phyloP scores from a whole-genome alignment of 495 filamentous ascomycete species.

The Staphylotrichum tortipilum region DNA sequence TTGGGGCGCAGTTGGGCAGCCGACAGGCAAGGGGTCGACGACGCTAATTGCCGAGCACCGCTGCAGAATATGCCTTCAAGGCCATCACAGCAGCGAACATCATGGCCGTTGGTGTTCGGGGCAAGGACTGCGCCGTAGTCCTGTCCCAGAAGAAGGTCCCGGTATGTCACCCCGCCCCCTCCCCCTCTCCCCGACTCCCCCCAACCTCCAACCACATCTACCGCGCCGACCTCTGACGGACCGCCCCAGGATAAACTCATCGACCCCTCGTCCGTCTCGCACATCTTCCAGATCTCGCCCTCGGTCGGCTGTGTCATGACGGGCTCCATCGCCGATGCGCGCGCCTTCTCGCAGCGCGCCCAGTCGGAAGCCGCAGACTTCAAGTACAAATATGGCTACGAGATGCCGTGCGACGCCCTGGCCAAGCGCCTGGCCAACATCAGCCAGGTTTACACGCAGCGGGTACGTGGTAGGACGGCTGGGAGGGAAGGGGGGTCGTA shows the following conservation, averaged over 20 bases:
- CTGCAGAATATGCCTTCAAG: constrained; percentile 98
- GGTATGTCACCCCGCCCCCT: constrained; percentile 50
- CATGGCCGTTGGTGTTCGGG: constrained; percentile 89
- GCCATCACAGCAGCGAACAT: constrained; percentile 98
- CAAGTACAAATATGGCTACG: constrained; percentile 96
- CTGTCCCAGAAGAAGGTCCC: constrained; percentile 99
- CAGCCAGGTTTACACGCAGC: constrained; percentile 97
- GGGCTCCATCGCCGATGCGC: constrained; percentile 93
- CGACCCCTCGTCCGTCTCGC: constrained; percentile 91
- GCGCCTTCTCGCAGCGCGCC: constrained; percentile 83
- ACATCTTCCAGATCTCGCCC: constrained; percentile 93
- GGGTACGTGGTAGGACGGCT: constrained; percentile 47
- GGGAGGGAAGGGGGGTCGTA: not conserved
- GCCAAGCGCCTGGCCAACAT: constrained; percentile 97
- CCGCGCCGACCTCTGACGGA: no score
- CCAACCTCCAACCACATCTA: no score
- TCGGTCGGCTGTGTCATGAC: constrained; percentile 98
- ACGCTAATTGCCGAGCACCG: constrained; percentile 25
- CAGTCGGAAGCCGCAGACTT: constrained; percentile 95
- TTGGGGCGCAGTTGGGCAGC: no score
- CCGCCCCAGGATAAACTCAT: constrained; percentile 84
- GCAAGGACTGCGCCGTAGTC: constrained; percentile 94
- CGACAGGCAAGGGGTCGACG: no score
- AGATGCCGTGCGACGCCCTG: constrained; percentile 97
- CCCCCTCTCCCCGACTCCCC: no score